phyloP scores from a whole-genome alignment of 2,329 filamentous ascomycete species.

The Cladosporium sp. region DNA sequence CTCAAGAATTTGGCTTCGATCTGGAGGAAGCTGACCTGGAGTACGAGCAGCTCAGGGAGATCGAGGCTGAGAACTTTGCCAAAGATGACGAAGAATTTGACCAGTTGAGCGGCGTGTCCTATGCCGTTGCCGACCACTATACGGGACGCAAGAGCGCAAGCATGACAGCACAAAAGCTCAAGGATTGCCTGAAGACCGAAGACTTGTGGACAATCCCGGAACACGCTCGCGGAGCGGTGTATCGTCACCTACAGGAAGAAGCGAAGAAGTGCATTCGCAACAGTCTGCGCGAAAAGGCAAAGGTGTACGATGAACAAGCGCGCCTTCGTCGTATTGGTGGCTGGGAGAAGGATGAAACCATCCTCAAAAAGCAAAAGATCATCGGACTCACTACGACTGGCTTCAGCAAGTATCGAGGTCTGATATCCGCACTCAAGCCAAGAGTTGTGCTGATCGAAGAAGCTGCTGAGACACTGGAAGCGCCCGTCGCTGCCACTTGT shows the following conservation, averaged over 20 bases:
- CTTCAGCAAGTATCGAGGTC: constrained; percentile 70
- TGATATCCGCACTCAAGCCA: constrained; percentile 64
- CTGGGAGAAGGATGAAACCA: constrained; percentile 56
- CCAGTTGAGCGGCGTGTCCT: constrained; percentile 31
- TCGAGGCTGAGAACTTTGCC: constrained; percentile 55
- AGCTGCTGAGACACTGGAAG: constrained; percentile 71
- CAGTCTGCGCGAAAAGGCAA: constrained; percentile 48
- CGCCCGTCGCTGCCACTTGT: constrained; percentile 57
- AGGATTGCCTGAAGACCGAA: constrained; percentile 36
- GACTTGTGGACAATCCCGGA: constrained; percentile 61
- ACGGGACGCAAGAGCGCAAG: constrained; percentile 29
- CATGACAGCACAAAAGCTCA: constrained; percentile 32
- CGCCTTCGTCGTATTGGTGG: constrained; percentile 53
- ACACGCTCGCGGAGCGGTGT: constrained; percentile 59
- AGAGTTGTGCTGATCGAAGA: constrained; percentile 72
- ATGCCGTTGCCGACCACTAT: constrained; percentile 37
- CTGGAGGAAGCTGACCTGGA: constrained; percentile 60
- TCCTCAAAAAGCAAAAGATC: constrained; percentile 58
- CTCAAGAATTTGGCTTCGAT: constrained; percentile 50
- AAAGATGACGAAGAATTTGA: constrained; percentile 37
- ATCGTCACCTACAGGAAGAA: constrained; percentile 58
- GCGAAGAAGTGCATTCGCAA: constrained; percentile 47
- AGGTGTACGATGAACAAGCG: constrained; percentile 48
- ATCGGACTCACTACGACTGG: constrained; percentile 75
- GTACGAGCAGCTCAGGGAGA: constrained; percentile 56